A percentile compares a stretch with the other conserved stretches of the same genome.
Conservation (phyloP, 345 rosid species). For the Brassica cretica region DNA sequence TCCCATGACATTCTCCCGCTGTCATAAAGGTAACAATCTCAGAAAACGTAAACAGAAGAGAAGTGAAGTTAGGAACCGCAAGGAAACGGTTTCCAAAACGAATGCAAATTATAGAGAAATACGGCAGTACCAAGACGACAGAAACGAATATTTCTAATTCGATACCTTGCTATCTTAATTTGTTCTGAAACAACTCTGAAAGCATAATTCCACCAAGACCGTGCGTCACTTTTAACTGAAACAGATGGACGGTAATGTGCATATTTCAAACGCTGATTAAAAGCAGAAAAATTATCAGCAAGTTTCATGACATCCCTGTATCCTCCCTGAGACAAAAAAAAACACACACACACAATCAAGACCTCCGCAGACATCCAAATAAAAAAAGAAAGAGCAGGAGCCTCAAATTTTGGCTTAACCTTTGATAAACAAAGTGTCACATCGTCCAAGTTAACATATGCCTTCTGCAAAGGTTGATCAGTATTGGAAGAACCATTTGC, state of each 20-base stretch:
- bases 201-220: slow-evolving; percentile 97
- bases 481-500: slow-evolving; percentile 44
- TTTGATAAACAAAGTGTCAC: slow-evolving; percentile 91
- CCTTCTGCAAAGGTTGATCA: slow-evolving; percentile 73
- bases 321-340: slow-evolving; percentile 65
- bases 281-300: slow-evolving; percentile 90
- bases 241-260: slow-evolving; percentile 89
- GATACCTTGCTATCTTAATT: slow-evolving; percentile 81
- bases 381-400: slow-evolving; percentile 14
- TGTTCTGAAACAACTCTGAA: slow-evolving; percentile 80
- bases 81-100: slow-evolving; percentile 15
- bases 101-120: slow-evolving; percentile 11
- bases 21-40: slow-evolving; percentile 49
- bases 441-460: slow-evolving; percentile 81
- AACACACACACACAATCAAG: slow-evolving; percentile 19
- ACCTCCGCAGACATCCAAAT: slow-evolving; percentile 27
- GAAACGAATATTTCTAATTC: slow-evolving; percentile 3
- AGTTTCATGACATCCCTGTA: slow-evolving; percentile 80
- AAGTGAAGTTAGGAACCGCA: slow-evolving; percentile 18
- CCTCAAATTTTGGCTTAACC: slow-evolving; percentile 47
- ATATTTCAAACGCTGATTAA: slow-evolving; percentile 80
- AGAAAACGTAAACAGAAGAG: slow-evolving; percentile 35
- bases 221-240: slow-evolving; percentile 65
- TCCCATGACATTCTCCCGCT: slow-evolving; percentile 98
- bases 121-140: slow-evolving; percentile 2